phyloP scores from a whole-genome alignment of 805 yeast genomes.

The Suhomyces prunicola region DNA sequence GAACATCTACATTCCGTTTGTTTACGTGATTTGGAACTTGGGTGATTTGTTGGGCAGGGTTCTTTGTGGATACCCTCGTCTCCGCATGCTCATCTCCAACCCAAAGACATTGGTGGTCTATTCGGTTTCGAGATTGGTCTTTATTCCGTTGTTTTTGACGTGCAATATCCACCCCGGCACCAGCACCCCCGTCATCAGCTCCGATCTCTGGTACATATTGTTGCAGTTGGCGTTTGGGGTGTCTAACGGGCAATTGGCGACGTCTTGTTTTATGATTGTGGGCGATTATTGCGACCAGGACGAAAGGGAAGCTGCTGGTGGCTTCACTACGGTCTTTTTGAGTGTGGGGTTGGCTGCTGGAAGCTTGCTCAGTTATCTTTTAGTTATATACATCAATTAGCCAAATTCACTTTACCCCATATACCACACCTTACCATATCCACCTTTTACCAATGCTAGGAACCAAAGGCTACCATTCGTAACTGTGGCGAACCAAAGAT shows the following conservation, averaged over 20 bases:
- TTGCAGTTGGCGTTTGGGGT: slow-evolving; percentile 79
- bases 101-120: slow-evolving; percentile 49
- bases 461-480: too few species aligned
- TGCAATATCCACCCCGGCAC: slow-evolving; percentile 53
- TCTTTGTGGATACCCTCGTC: slow-evolving; percentile 49
- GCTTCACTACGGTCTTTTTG: slow-evolving; percentile 78
- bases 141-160: slow-evolving; percentile 69
- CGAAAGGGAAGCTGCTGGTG: slow-evolving; percentile 86
- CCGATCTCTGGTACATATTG: slow-evolving; percentile 65
- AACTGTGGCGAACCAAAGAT: too few species aligned
- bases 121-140: slow-evolving; percentile 51
- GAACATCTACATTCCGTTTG: slow-evolving; percentile 62
- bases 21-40: slow-evolving; percentile 80
- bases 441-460: too few species aligned
- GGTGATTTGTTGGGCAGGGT: slow-evolving; percentile 86
- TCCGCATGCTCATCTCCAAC: slow-evolving; percentile 31
- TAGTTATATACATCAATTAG: slow-evolving; percentile 36
- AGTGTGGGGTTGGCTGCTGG: slow-evolving; percentile 80
- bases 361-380: slow-evolving; percentile 66
- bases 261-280: slow-evolving; percentile 77
- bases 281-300: slow-evolving; percentile 57
- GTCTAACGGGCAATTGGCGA: slow-evolving; percentile 81
- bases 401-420: too few species aligned
- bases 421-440: too few species aligned
- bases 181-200: slow-evolving; percentile 41